A percentile compares a stretch with the other conserved stretches of the same genome.
These are phyloP conservation scores for Sugiyamaella xylanicola DNA, from an alignment of 1,139 yeast species.

Conservation along the genomic window DNA sequence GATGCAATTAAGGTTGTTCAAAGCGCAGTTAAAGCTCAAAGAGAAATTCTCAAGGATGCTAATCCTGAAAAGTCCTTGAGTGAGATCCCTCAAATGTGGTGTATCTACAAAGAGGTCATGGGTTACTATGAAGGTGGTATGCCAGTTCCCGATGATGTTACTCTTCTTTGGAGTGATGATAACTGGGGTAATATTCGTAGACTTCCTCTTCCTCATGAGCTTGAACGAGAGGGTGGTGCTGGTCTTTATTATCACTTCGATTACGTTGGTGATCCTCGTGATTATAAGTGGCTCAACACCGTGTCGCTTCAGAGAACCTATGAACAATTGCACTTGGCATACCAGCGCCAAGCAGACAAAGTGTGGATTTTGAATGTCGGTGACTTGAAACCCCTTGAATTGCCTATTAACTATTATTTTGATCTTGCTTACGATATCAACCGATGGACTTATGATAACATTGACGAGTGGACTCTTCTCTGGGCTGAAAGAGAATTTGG, in stretches of 20 bases:
- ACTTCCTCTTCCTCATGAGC: conserved; percentile 26
- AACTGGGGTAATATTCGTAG: conserved; percentile 32
- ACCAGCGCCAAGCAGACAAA: conserved; percentile 25
- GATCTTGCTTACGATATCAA: conserved; percentile 30
- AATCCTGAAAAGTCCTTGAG: conserved; percentile 18
- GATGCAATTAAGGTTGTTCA: conserved; percentile 25
- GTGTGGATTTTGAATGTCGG: conserved; percentile 33
- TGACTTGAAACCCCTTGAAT: conserved; percentile 30
- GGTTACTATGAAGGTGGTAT: conserved; percentile 30
- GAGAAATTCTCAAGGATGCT: conserved; percentile 22
- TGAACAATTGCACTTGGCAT: conserved; percentile 29
- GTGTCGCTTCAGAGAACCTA: conserved; percentile 28
- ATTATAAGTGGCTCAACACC: conserved; percentile 30
- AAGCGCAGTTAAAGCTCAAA: conserved; percentile 25
- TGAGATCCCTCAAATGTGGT: conserved; percentile 31
- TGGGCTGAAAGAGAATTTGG: conserved; percentile 30
- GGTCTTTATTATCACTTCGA: conserved; percentile 32
- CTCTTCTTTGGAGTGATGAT: conserved; percentile 29
- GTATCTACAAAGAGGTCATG: conserved; percentile 30
- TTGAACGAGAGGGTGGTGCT: conserved; percentile 27
- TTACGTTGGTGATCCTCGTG: conserved; percentile 31
- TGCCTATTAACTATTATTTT: conserved; percentile 28
- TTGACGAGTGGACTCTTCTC: conserved; percentile 24
- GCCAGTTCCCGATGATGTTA: conserved; percentile 31
- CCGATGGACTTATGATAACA: conserved; percentile 23